Base-by-base conservation (phyloP, 2,329 filamentous ascomycete genomes). In the Fusarium nelsonii region DNA sequence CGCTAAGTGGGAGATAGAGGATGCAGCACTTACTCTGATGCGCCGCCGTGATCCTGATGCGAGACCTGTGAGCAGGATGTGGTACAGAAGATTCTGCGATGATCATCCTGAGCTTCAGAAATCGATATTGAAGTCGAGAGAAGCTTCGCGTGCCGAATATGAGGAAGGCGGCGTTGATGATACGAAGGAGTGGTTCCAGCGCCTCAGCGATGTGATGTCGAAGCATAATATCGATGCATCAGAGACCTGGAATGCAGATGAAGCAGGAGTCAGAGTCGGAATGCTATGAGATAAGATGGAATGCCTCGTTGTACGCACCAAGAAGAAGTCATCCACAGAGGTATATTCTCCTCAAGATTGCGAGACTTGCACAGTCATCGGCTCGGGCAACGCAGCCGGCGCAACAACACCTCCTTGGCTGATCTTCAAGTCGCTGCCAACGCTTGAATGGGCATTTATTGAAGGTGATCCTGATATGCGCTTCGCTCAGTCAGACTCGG, bases 61-160 rank as follows among this genome's bases (percentile, higher is more conserved):
- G 4, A 36, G 44, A 32, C 55, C 45, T n/a, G n/a, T n/a, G n/a
- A n/a, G n/a, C n/a, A n/a, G n/a, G n/a, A n/a, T n/a, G n/a, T n/a
- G n/a, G n/a, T 62, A 62, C 41, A 18, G 32, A 16, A 26, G 46
- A 12, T 57, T 62, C 34, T 34, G 58, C 23, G 32, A 48, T 15
- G 28, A 37, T 46, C 46, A 62, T 62, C 51, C 44, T 15, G 58
- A 62, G 33, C 58, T 62, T 16, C 15, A 20, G 18, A 62, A 28
- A n/a, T 30, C 46, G 16, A 28, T 52, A 9, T 20, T 62, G n/a
- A 62, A 62, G 40, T n/a, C n/a, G n/a, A n/a, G n/a, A n/a, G n/a
- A n/a, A n/a, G n/a, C n/a, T n/a, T n/a, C n/a, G n/a, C n/a, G n/a
- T n/a, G n/a, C n/a, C n/a, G n/a, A n/a, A n/a, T n/a, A n/a, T n/a